Conservation (phyloP, 352 stramenopile genomes). For the Globisporangium carolinianum region DNA sequence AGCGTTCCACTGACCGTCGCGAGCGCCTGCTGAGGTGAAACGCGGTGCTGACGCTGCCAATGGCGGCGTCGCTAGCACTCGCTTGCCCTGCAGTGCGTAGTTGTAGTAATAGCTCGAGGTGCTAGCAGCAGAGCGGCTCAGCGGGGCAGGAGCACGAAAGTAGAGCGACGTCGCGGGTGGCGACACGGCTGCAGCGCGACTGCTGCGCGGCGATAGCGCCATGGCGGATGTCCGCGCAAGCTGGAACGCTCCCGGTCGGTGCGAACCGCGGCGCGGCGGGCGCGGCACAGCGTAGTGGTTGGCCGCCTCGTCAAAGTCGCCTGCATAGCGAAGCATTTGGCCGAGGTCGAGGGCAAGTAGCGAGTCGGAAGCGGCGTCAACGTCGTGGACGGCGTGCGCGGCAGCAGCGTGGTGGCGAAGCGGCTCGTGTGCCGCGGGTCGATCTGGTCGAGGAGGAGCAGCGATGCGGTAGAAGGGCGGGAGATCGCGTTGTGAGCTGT, state of each 20-base stretch:
- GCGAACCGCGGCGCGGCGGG: conserved; percentile 19
- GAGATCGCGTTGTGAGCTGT: too few relatives aligned
- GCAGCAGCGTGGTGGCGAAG: not conserved
- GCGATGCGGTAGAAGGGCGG: too few relatives aligned
- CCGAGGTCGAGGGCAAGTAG: not conserved
- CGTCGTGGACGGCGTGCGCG: not conserved
- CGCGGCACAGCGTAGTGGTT: conserved; percentile 27
- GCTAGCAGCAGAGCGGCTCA: conserved; percentile 5
- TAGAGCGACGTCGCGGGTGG: too few relatives aligned
- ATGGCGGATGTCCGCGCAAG: not conserved
- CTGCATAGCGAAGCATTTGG: conserved; percentile 10
- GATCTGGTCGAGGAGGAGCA: too few relatives aligned
- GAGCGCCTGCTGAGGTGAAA: too few relatives aligned
- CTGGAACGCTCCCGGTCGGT: conserved; percentile 11
- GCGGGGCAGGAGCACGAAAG: not conserved
- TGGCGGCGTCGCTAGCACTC: not conserved
- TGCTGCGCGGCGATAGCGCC: too few relatives aligned
- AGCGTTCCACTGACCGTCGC: not conserved
- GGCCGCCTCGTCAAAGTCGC: conserved; percentile 4
- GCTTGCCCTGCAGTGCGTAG: not conserved
- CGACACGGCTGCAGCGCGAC: too few relatives aligned
- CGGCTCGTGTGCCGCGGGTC: too few relatives aligned
- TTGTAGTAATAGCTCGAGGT: not conserved
- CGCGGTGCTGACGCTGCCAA: too few relatives aligned
- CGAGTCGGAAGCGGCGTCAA: not conserved